Evolutionary conservation across 2,329 filamentous ascomycete genomes (phyloP), one percentile per base, ranked within the genome.

Genomic region (Dothiorella sarmentorum): DNA sequence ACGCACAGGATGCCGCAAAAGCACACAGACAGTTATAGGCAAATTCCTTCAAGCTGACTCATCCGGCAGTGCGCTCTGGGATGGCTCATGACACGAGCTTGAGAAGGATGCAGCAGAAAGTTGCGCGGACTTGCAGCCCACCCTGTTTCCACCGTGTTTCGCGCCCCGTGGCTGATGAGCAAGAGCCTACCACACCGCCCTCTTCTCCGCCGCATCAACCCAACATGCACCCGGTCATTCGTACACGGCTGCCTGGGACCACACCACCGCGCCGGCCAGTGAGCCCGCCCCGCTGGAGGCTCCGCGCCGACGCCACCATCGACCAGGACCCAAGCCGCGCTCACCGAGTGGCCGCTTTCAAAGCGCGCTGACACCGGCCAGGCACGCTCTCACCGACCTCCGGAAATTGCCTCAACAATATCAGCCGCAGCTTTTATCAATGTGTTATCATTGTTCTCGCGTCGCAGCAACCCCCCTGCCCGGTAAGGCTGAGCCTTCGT

Each of bases 21-120:
- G 49, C 49, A 43, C 43, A 53, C 24, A 38, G 47, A n/a, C n/a
- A n/a, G 37, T 53, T 53, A 53, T 53, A 53, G 49, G 49, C 49
- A 40, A 24, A 40, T 40, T 53, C 33, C 49, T 52, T 15, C 33
- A 15, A 17, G 49, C 49, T 53, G 49, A 53, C 33, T 53, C 49
- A 53, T 27, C 47, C 47, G 47, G 31, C 13, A 3, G 13, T 31
- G 31, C 47, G 47, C 33, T 18, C 31, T 20, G 20, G 27, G 49
- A 22, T 18, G 47, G 43, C 43, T 45, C 43, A 26, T 45, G 43
- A 24, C 31, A 37, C 47, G 27, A 38, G 49, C 35, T 38, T 53
- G 33, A 10, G 35, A 33, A 20, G 17, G 24, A 24, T 53, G 49
- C 49, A 53, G 49, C 49, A 40, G 24, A 7, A 27, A 7, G 22